Conservation (phyloP, 768 basidiomycete genomes). For the Pleurotus sapidus region DNA sequence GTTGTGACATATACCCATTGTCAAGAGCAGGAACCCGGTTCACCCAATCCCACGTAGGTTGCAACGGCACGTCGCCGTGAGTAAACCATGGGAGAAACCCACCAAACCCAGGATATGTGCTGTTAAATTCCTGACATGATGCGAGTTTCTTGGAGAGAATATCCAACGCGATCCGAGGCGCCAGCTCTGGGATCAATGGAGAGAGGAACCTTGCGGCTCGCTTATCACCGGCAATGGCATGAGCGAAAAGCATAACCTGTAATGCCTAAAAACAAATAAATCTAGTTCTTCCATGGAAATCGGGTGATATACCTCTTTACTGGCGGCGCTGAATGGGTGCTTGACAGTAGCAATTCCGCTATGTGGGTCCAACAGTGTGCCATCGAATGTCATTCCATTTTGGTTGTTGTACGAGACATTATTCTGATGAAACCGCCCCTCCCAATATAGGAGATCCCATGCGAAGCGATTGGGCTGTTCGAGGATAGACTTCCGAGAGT, state of each 20-base stretch:
- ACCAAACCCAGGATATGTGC: slow-evolving; percentile 22
- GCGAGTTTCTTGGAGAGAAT: slow-evolving; percentile 17
- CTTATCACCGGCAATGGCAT: slow-evolving; percentile 16
- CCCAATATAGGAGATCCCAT: slow-evolving; percentile 18
- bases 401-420: slow-evolving; percentile 21
- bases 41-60: slow-evolving; percentile 21
- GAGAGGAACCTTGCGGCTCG: slow-evolving; percentile 19
- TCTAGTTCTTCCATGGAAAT: no score
- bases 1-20: slow-evolving; percentile 11
- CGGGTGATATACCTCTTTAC: slow-evolving; percentile 15
- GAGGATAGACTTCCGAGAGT: slow-evolving; percentile 9
- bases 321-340: slow-evolving; percentile 21
- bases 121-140: slow-evolving; percentile 16
- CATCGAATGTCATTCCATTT: slow-evolving; percentile 24
- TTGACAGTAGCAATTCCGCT: slow-evolving; percentile 16
- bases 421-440: slow-evolving; percentile 21
- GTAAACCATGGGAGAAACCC: slow-evolving; percentile 22
- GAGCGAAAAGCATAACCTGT: slow-evolving; percentile 20
- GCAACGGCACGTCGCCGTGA: slow-evolving; percentile 11
- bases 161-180: slow-evolving; percentile 14
- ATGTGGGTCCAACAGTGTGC: slow-evolving; percentile 15
- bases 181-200: slow-evolving; percentile 11
- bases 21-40: slow-evolving; percentile 22
- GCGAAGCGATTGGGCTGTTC: slow-evolving; percentile 15
- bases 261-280: slow-evolving; percentile 7